Conservation (phyloP, 192 early-diverging fungal genomes). For the Mortierella alpina region DNA sequence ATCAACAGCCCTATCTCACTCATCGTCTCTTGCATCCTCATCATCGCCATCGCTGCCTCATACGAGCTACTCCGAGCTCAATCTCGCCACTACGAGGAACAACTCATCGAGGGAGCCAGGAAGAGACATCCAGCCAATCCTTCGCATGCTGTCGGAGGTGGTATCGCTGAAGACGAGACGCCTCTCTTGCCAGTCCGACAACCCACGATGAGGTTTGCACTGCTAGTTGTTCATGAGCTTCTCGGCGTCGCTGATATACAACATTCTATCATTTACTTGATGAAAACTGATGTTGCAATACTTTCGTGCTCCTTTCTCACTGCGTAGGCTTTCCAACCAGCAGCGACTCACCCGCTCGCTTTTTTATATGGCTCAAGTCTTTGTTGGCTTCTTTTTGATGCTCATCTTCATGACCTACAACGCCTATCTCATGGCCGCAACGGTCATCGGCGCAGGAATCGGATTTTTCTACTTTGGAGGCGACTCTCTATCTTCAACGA, state of each 20-base stretch:
- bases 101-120: slow-evolving; percentile 35
- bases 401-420: slow-evolving; percentile 90
- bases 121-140: slow-evolving; percentile 20
- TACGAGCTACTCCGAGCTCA: slow-evolving; percentile 61
- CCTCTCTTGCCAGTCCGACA: slow-evolving; percentile 21
- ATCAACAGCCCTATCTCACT: slow-evolving; percentile 66
- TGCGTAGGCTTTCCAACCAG: slow-evolving; percentile 49
- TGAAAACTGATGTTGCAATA: neutral
- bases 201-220: slow-evolving; percentile 13
- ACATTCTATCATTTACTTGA: neutral
- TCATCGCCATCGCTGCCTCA: slow-evolving; percentile 59
- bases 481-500: slow-evolving; percentile 34
- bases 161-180: slow-evolving; percentile 23
- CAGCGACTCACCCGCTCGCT: slow-evolving; percentile 70
- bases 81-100: slow-evolving; percentile 51
- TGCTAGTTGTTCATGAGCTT: neutral
- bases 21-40: slow-evolving; percentile 67
- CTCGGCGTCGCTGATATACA: neutral
- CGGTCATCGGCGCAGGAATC: slow-evolving; percentile 73
- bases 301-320: slow-evolving; percentile 16
- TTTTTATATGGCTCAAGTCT: slow-evolving; percentile 73
- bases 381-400: slow-evolving; percentile 80
- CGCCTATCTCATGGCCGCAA: slow-evolving; percentile 75
- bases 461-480: slow-evolving; percentile 60
- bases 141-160: slow-evolving; percentile 13